phyloP scores from a whole-genome alignment of 208 protist genomes.

The Strigomonas culicis region DNA sequence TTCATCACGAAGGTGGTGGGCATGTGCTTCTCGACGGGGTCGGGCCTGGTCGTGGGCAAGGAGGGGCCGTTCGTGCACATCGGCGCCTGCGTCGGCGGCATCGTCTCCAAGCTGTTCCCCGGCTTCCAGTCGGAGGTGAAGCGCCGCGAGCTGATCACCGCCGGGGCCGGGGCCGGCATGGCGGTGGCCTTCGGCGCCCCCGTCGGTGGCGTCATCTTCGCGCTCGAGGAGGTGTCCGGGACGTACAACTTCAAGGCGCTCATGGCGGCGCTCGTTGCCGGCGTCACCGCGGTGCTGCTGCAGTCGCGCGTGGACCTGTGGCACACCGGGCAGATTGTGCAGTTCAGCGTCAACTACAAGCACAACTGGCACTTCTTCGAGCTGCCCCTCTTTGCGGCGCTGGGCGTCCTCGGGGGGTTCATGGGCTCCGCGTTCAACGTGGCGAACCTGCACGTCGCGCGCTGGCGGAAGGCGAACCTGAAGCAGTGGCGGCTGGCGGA shows the following conservation, averaged over 20 bases:
- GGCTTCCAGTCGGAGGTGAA: conserved; percentile 57
- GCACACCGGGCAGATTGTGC: conserved; percentile 71
- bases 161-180: conserved; percentile 62
- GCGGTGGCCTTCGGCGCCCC: conserved; percentile 78
- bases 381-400: conserved; percentile 54
- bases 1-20: conserved; percentile 72
- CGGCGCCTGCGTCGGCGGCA: conserved; percentile 67
- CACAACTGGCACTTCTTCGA: conserved; percentile 85
- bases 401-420: conserved; percentile 69
- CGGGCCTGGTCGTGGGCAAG: conserved; percentile 77
- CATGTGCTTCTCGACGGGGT: conserved; percentile 72
- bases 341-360: conserved; percentile 83
- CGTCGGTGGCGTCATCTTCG: conserved; percentile 75
- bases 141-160: conserved; percentile 63
- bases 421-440: conserved; percentile 63
- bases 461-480: conserved; percentile 49
- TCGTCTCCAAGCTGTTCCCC: conserved; percentile 54
- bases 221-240: conserved; percentile 74
- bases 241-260: conserved; percentile 87
- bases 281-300: conserved; percentile 75
- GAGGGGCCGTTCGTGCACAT: conserved; percentile 91
- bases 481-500: conserved; percentile 71
- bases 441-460: conserved; percentile 46
- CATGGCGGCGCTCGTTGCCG: conserved; percentile 85
- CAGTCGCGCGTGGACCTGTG: conserved; percentile 67